phyloP scores from a whole-genome alignment of 257 asterid species.

The Jasminum sambac region DNA sequence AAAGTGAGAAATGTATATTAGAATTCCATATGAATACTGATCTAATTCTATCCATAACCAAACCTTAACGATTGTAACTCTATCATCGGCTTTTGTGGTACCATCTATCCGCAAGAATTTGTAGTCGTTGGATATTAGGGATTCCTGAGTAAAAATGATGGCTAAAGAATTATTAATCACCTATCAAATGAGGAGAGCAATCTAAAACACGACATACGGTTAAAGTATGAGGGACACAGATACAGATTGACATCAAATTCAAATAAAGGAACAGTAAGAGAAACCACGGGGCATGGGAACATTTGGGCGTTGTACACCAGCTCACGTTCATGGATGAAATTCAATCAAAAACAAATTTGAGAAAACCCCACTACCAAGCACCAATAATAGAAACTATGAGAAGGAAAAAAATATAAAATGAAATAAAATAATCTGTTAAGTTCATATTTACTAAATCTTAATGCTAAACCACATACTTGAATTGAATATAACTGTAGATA shows the following conservation, averaged over 20 bases:
- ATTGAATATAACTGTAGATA: not conserved
- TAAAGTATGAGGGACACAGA: slow-evolving; percentile 11
- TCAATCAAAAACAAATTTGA: not conserved
- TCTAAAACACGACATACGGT: slow-evolving; percentile 11
- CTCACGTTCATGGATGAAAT: not conserved
- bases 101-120: slow-evolving; percentile 87
- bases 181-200: slow-evolving; percentile 20
- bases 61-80: slow-evolving; percentile 81
- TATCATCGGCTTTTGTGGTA: slow-evolving; percentile 70
- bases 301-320: not conserved
- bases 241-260: not conserved
- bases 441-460: not conserved
- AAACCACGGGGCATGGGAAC: not conserved
- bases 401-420: too few relatives aligned
- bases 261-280: not conserved
- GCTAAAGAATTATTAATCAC: slow-evolving; percentile 16
- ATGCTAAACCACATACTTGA: not conserved
- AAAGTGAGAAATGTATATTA: slow-evolving; percentile 7
- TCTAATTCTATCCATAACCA: slow-evolving; percentile 28
- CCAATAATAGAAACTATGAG: not conserved
- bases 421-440: not conserved
- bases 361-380: not conserved
- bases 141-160: slow-evolving; percentile 47
- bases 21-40: slow-evolving; percentile 5
- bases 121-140: slow-evolving; percentile 54